A percentile compares a stretch with the other conserved stretches of the same genome.
Evolutionary conservation across 208 protist species (phyloP).

Genomic region (Porcisia hertigi): DNA sequence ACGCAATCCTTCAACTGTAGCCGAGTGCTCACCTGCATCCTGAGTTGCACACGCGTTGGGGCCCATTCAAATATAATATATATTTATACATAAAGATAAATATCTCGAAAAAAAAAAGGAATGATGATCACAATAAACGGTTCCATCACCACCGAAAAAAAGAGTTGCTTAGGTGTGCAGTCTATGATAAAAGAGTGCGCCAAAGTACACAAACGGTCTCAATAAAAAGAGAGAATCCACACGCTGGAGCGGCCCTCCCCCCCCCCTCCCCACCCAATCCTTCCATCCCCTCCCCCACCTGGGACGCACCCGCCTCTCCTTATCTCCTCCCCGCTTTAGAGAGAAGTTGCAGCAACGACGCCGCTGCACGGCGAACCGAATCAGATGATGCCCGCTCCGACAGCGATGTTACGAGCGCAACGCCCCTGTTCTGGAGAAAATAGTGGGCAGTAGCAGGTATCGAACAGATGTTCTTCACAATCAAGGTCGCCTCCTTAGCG

Average conservation of each 20-base stretch:
- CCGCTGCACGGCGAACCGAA: constrained; percentile 59
- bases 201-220: background rate
- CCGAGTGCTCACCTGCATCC: background rate
- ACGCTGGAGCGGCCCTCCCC: background rate
- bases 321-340: constrained; percentile 27
- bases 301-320: background rate
- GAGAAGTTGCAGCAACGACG: constrained; percentile 71
- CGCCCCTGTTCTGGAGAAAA: constrained; percentile 49
- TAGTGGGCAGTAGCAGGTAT: constrained; percentile 47
- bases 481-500: constrained; percentile 81
- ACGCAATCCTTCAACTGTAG: background rate
- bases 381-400: constrained; percentile 70
- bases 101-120: background rate
- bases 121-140: background rate
- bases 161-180: background rate
- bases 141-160: background rate
- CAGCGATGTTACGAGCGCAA: constrained; percentile 49
- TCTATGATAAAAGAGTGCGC: background rate
- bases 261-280: too few species aligned
- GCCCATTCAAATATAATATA: too few species aligned
- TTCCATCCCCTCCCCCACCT: background rate
- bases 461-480: constrained; percentile 81
- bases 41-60: background rate
- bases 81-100: too few species aligned
- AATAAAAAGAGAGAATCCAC: background rate